Evolutionary conservation across 306 rosid genomes (phyloP).

Genomic region (Adenanthera pavonina): DNA sequence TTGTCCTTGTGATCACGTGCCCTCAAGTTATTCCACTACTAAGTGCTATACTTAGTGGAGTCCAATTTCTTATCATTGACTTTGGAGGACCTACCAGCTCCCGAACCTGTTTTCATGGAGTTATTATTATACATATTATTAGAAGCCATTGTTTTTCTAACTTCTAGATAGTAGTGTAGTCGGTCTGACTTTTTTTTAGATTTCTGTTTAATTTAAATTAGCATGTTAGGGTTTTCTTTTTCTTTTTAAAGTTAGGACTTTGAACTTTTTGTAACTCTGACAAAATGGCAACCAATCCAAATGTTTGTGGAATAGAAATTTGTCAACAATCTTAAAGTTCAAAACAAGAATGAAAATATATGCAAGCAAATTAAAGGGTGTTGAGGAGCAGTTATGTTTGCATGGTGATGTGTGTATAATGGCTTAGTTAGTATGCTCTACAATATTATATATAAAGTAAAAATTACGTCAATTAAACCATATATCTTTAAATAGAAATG

Average conservation of each 20-base stretch:
- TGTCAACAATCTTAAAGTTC: slow-evolving; percentile 35
- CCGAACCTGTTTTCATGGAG: too few species aligned
- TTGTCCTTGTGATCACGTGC: slow-evolving; percentile 67
- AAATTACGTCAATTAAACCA: too few species aligned
- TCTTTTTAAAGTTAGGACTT: neutral
- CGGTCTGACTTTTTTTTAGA: slow-evolving; percentile 39
- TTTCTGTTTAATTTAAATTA: slow-evolving; percentile 42
- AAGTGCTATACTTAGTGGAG: slow-evolving; percentile 59
- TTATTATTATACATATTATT: slow-evolving; percentile 21
- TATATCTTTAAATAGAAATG: too few species aligned
- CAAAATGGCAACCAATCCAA: slow-evolving; percentile 39
- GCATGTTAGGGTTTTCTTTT: slow-evolving; percentile 9
- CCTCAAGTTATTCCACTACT: slow-evolving; percentile 60
- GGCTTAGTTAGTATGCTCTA: neutral
- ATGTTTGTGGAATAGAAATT: slow-evolving; percentile 45
- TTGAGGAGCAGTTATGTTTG: neutral
- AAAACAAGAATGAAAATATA: slow-evolving; percentile 32
- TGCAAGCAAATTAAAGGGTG: neutral
- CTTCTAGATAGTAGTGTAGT: slow-evolving; percentile 36
- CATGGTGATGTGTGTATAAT: neutral
- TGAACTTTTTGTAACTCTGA: slow-evolving; percentile 36
- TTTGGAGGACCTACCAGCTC: too few species aligned
- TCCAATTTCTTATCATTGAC: neutral
- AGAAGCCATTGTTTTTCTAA: slow-evolving; percentile 45
- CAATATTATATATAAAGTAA: too few species aligned